Conservation (phyloP, 2,329 filamentous ascomycete genomes). For the Bretziella fagacearum region DNA sequence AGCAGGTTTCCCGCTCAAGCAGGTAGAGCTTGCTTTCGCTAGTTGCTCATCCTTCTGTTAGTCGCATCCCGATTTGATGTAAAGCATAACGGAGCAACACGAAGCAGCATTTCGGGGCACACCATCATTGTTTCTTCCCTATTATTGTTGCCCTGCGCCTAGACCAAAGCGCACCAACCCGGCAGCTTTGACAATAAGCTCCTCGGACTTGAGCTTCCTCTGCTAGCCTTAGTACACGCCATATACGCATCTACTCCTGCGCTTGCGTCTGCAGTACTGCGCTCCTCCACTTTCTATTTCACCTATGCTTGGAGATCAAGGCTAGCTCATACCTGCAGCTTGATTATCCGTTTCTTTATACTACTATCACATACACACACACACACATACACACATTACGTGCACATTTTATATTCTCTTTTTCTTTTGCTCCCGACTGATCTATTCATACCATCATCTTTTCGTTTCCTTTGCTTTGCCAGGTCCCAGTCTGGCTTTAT, state of each 20-base stretch:
- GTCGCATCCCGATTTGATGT: neutral
- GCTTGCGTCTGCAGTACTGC: too few relatives aligned
- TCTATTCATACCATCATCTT: neutral
- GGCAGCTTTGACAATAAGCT: too few relatives aligned
- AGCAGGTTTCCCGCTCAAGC: slow-evolving; percentile 3
- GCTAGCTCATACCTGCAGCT: too few relatives aligned
- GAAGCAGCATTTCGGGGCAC: neutral
- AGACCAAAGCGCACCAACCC: neutral
- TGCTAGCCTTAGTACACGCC: too few relatives aligned
- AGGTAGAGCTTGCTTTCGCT: slow-evolving; percentile 1
- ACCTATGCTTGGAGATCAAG: too few relatives aligned
- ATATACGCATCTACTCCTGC: too few relatives aligned
- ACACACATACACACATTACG: neutral
- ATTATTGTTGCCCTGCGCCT: neutral
- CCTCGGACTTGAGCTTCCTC: too few relatives aligned
- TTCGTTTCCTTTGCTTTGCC: neutral
- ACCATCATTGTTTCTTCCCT: neutral
- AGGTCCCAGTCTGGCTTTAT: too few relatives aligned
- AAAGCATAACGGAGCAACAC: neutral
- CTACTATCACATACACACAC: too few relatives aligned
- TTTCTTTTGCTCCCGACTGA: neutral
- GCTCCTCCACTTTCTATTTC: too few relatives aligned
- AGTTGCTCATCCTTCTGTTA: neutral
- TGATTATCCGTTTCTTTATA: too few relatives aligned
- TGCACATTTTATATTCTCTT: neutral